Conservation (phyloP, 306 rosid genomes). For the Trifolium subterraneum region DNA sequence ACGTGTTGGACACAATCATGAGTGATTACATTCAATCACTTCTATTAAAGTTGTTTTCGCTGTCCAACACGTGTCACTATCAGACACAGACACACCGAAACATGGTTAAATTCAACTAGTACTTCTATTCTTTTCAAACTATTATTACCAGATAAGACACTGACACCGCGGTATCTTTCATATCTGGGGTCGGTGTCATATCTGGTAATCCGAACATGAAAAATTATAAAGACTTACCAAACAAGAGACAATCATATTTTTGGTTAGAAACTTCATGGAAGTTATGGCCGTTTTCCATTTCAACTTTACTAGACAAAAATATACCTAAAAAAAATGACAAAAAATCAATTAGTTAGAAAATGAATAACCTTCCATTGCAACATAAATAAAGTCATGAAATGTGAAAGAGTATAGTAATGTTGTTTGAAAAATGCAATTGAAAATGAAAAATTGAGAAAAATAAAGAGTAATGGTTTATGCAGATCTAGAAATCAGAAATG, state of each 20-base stretch:
- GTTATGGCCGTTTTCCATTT: slow-evolving; percentile 68
- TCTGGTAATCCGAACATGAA: too few species aligned
- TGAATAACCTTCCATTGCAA: not conserved
- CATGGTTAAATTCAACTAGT: too few species aligned
- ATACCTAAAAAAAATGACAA: not conserved
- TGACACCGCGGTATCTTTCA: too few species aligned
- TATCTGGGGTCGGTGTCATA: too few species aligned
- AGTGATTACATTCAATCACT: not conserved
- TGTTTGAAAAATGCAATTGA: too few species aligned
- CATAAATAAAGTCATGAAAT: not conserved
- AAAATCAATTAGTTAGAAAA: not conserved
- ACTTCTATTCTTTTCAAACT: too few species aligned
- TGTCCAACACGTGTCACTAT: not conserved
- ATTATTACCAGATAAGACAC: too few species aligned
- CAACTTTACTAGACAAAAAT: slow-evolving; percentile 22
- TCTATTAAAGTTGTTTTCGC: too few species aligned
- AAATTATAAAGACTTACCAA: slow-evolving; percentile 54
- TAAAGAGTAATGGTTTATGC: not conserved
- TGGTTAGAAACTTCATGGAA: slow-evolving; percentile 51
- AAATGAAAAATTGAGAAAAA: not conserved
- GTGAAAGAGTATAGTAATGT: not conserved
- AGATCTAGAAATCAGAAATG: slow-evolving; percentile 2
- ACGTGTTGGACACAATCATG: not conserved
- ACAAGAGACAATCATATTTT: slow-evolving; percentile 79
- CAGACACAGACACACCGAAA: too few species aligned